Percentiles rank a stretch among this genome's conserved stretches.
Conservation (phyloP, 1,284 basidiomycete genomes). For the Rhodotorula mucilaginosa region DNA sequence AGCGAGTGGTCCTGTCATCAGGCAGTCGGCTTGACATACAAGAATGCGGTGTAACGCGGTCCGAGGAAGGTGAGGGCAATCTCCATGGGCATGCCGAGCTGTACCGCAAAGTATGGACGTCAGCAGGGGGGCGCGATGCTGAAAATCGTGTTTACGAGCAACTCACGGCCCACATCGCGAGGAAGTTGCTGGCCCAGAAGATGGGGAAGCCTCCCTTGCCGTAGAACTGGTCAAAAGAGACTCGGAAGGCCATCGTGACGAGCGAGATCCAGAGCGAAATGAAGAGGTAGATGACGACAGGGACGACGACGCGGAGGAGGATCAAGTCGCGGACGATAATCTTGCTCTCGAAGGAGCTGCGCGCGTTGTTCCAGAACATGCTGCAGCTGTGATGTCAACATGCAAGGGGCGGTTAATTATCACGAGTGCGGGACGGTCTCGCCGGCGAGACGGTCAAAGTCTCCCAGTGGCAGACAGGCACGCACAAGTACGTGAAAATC, state of each 20-base stretch:
- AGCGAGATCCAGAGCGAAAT: slow-evolving; percentile 84
- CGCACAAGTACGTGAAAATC: slow-evolving; percentile 33
- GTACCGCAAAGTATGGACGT: too few relatives aligned
- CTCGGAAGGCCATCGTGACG: slow-evolving; percentile 80
- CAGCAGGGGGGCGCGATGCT: background rate
- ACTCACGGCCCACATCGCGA: slow-evolving; percentile 39
- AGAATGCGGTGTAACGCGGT: slow-evolving; percentile 48
- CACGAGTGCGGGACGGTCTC: too few relatives aligned
- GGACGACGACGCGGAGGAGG: slow-evolving; percentile 25
- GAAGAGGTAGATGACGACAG: slow-evolving; percentile 56
- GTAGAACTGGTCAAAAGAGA: slow-evolving; percentile 74
- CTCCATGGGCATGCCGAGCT: slow-evolving; percentile 45
- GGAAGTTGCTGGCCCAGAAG: slow-evolving; percentile 51
- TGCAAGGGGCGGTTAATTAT: too few relatives aligned
- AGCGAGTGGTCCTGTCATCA: too few relatives aligned
- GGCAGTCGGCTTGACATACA: slow-evolving; percentile 3
- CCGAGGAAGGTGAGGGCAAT: slow-evolving; percentile 43
- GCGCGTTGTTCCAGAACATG: slow-evolving; percentile 17
- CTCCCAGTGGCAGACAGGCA: background rate
- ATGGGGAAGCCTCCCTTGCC: slow-evolving; percentile 62
- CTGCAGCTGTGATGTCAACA: background rate
- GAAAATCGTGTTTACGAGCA: slow-evolving; percentile 50
- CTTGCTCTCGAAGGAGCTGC: slow-evolving; percentile 44
- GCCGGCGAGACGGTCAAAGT: background rate
- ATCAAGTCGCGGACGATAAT: slow-evolving; percentile 42